A percentile compares a stretch with the other conserved stretches of the same genome.
Conservation (phyloP, 169 alveolate species). For the Plasmodium chabaudi region DNA sequence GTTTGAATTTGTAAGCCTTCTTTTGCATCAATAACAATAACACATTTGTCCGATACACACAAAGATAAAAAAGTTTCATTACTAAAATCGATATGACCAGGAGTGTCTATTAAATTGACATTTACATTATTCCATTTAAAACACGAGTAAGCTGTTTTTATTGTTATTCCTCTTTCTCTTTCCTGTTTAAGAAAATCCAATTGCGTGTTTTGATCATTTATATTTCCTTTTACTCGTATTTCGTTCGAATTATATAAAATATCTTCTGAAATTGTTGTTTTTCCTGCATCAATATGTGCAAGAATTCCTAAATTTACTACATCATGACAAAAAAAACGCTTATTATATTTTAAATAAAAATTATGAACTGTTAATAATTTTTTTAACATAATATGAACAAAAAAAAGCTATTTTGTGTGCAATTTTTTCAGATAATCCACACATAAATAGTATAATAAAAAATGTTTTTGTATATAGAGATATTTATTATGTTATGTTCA, state of each 20-base stretch:
- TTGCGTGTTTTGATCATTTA: conserved; percentile 91
- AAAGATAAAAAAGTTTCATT: conserved; percentile 91
- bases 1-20: conserved; percentile 91
- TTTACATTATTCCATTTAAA: conserved; percentile 87
- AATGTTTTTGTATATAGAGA: too few species aligned
- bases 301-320: conserved; percentile 86
- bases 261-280: conserved; percentile 90
- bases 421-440: too few species aligned
- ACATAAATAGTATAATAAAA: too few species aligned
- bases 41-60: conserved; percentile 92
- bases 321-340: conserved; percentile 32
- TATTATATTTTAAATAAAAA: neutral
- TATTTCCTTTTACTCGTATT: conserved; percentile 81
- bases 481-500: too few species aligned
- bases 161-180: conserved; percentile 92
- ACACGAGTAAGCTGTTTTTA: conserved; percentile 92
- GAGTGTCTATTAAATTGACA: conserved; percentile 93
- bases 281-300: conserved; percentile 94
- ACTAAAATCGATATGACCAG: conserved; percentile 95
- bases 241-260: conserved; percentile 89
- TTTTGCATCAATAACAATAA: conserved; percentile 92
- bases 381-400: conserved; percentile 21
- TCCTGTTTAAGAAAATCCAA: conserved; percentile 91
- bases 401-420: too few species aligned
- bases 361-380: neutral